Evolutionary conservation across 2,329 filamentous ascomycete species (phyloP), one percentile per base, ranked within the genome.

Genomic region (Cordyceps sp.): DNA sequence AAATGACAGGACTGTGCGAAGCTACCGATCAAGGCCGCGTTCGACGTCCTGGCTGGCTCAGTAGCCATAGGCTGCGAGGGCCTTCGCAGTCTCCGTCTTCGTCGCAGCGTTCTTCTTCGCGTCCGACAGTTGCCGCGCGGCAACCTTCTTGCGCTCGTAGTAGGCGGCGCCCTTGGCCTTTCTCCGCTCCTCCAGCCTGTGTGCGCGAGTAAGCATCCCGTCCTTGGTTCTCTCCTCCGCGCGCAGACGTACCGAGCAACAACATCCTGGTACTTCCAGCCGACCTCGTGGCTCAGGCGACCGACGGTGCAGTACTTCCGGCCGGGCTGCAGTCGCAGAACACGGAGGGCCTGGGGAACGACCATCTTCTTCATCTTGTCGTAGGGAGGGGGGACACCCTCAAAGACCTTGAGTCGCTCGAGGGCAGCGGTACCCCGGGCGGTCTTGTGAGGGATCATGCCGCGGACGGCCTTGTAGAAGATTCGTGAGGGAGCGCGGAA

Each of bases 371-470:
- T 96, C 78, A 92, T 83, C 73, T 90, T 93, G 78, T 98, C 90
- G 64, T 96, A 98, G 57, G 90, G 90, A 57, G 88, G 84, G 56
- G 90, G 90, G 46, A 98, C 76, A 74, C 90, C 90, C 80, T 98
- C 90, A 64, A 96, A 98, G 61, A 93, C 85, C 85, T 98, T 98
- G 50, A 98, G 82, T 66, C 90, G 81, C 76, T 96, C 86, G 60
- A 98, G 66, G 52, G 90, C 90, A 54, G 88, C 88, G 53, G 84
- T 80, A 67, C 90, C 90, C 59, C 90, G 88, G 61, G 90, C 77
- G 50, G 90, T 98, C 83, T 98, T 98, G 84, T 98, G 90, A 58
- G 90, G 90, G 50, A 98, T 92, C 90, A 98, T 98, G 64, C 90
- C 90, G 64, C 90, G 88, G 68, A 98, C 84, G 60, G 90, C 85